phyloP scores from a whole-genome alignment of 2,329 filamentous ascomycete species.

The Ceratocystis ficicola region DNA sequence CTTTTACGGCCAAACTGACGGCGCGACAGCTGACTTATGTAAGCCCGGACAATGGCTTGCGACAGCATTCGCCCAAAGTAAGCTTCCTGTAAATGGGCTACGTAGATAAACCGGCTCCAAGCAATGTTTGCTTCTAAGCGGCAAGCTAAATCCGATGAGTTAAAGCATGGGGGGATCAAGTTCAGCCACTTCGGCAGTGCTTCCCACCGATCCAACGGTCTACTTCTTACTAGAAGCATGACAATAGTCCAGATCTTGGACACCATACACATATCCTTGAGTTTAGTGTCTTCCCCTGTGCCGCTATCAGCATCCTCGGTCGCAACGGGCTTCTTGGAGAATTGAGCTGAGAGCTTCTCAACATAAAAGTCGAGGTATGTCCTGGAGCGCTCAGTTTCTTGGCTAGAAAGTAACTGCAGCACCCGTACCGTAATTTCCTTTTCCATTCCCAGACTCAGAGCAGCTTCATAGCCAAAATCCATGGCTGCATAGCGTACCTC shows the following conservation, averaged over 20 bases:
- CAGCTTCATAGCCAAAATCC: conserved; percentile 57
- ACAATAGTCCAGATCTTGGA: conserved; percentile 84
- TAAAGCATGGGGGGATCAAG: conserved; percentile 73
- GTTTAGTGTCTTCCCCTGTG: conserved; percentile 8
- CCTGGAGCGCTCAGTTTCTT: conserved; percentile 36
- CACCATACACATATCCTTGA: conserved; percentile 39
- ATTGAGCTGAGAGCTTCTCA: conserved; percentile 54
- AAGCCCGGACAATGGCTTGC: conserved; percentile 16
- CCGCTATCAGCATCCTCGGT: neutral
- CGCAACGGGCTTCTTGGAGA: conserved; percentile 41
- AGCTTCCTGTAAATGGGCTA: conserved; percentile 51
- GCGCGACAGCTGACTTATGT: conserved; percentile 18
- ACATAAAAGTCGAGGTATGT: conserved; percentile 60
- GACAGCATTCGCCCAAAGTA: conserved; percentile 43
- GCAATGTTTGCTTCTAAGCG: conserved; percentile 69
- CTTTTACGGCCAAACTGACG: conserved; percentile 32
- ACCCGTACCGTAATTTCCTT: conserved; percentile 54
- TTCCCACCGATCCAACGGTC: conserved; percentile 54
- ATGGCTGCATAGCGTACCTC: conserved; percentile 69
- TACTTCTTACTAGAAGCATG: conserved; percentile 59
- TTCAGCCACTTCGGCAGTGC: conserved; percentile 63
- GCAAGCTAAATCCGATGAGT: conserved; percentile 57
- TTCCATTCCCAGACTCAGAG: conserved; percentile 56
- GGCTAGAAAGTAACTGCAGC: conserved; percentile 41
- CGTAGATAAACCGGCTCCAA: conserved; percentile 75